phyloP scores from a whole-genome alignment of 768 basidiomycete species.

The Hericium rajendrae region DNA sequence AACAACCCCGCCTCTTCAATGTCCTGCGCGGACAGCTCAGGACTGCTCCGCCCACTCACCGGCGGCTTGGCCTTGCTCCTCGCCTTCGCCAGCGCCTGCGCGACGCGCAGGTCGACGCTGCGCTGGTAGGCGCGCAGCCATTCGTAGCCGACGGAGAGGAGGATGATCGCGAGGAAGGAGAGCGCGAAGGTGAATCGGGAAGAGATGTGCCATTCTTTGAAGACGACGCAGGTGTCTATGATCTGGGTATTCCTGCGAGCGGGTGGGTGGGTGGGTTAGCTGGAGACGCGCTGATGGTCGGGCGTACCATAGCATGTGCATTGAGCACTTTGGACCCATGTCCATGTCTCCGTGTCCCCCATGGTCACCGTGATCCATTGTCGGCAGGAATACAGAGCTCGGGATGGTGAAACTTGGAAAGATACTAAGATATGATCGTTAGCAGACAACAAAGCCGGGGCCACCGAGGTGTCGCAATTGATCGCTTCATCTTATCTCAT shows the following conservation, averaged over 20 bases:
- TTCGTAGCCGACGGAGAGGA: constrained; percentile 68
- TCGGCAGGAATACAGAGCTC: neutral
- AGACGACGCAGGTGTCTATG: constrained; percentile 74
- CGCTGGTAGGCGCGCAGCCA: constrained; percentile 61
- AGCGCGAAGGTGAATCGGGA: constrained; percentile 46
- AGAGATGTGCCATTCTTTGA: constrained; percentile 66
- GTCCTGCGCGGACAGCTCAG: constrained; percentile 24
- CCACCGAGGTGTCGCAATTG: neutral
- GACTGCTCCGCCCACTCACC: constrained; percentile 33
- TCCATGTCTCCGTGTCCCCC: constrained; percentile 36
- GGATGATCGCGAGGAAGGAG: constrained; percentile 56
- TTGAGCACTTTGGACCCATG: constrained; percentile 44
- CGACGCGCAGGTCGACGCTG: constrained; percentile 50
- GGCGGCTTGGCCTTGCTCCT: constrained; percentile 35
- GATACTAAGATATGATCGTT: too few species aligned
- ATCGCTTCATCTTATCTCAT: neutral
- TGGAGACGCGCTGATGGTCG: neutral
- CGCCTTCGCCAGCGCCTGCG: constrained; percentile 33
- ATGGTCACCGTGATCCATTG: constrained; percentile 33
- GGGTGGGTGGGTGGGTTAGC: neutral
- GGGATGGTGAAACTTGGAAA: neutral
- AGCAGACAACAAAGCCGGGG: too few species aligned
- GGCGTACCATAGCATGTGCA: constrained; percentile 74
- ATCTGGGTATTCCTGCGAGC: constrained; percentile 61
- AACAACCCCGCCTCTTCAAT: constrained; percentile 48